Percentiles rank a stretch among this genome's conserved stretches.
Conservation (phyloP, 2,329 filamentous ascomycete species). For the Colletotrichum paranaense region DNA sequence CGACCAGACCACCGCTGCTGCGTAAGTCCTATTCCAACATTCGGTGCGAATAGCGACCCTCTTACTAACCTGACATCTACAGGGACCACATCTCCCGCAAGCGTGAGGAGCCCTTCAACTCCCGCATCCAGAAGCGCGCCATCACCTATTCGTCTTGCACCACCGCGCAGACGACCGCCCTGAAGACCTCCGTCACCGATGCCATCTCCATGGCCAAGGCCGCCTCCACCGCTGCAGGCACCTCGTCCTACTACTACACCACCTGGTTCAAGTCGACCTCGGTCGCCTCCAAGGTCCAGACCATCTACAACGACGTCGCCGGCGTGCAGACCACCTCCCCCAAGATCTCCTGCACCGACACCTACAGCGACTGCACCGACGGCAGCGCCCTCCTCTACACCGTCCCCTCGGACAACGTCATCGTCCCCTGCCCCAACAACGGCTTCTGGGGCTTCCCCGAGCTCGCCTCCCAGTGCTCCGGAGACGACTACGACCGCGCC, state of each 20-base stretch:
- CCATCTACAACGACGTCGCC: slow-evolving; percentile 31
- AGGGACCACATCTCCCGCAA: slow-evolving; percentile 27
- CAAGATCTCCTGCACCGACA: slow-evolving; percentile 32
- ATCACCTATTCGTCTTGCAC: slow-evolving; percentile 33
- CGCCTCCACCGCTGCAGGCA: slow-evolving; percentile 22
- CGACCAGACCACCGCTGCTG: slow-evolving; percentile 14
- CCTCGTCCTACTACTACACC: slow-evolving; percentile 22
- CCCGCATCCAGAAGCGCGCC: slow-evolving; percentile 30
- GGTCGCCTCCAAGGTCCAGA: slow-evolving; percentile 18
- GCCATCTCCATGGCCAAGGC: slow-evolving; percentile 33
- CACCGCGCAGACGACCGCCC: slow-evolving; percentile 4
- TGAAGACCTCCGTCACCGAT: slow-evolving; percentile 23
- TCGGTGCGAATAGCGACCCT: too few relatives aligned
- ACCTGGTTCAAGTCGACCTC: slow-evolving; percentile 34
- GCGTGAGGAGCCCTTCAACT: slow-evolving; percentile 4
- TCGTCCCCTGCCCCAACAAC: slow-evolving; percentile 34
- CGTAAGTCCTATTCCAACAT: background rate
- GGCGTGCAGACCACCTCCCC: slow-evolving; percentile 28
- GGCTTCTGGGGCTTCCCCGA: slow-evolving; percentile 34
- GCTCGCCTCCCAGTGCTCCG: slow-evolving; percentile 17
- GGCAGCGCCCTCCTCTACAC: slow-evolving; percentile 32
- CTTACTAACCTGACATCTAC: background rate
- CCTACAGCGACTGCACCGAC: slow-evolving; percentile 26
- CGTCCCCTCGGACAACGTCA: slow-evolving; percentile 30
- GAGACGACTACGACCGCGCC: slow-evolving; percentile 30